Evolutionary conservation across 331 rosid species (phyloP), one percentile per base, ranked within the genome.

Genomic region (Rosa hybrid): DNA sequence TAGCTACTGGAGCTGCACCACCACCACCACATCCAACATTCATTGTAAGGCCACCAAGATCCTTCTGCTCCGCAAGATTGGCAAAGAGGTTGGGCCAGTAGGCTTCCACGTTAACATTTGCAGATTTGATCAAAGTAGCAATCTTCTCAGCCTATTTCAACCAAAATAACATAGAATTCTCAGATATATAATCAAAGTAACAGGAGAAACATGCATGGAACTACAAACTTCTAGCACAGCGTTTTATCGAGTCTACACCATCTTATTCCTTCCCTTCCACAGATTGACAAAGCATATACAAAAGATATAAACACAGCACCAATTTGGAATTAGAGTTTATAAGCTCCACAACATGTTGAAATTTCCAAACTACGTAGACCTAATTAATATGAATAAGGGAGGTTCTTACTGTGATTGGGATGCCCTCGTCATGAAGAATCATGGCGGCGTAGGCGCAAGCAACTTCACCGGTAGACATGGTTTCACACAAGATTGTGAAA

Each of bases 21-120:
- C 78, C 89, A 21, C 86, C 85, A 0, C 86, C 89, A 0, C 81
- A 42, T 1, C 91, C 89, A 30, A 75, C 83, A 77, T 84, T 89
- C 68, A 84, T 72, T 18, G 90, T 59, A 12, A 93, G 88, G 23
- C 91, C 94, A 0, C 81, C 97, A 1, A 90, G 78, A 84, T 81
- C 82, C 71, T 63, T 83, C 50, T 78, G 86, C 70, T 86, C 89
- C 0, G 95, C 89, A 45, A 93, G 91, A 85, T 87, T 91, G 0
- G 90, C 94, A 65, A 91, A 91, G 0, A 91, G 78, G 67, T 86
- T 56, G 0, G 95, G 92, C 98, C 97, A 94, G 89, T 82, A 94
- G 0, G 95, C 86, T 49, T 94, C 95, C 0, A 88, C 86, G 1
- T 56, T 0, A 59, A 89, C 83, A 6, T 85, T 82, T 0, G 98